Evolutionary conservation across 371 early-diverging fungal genomes (phyloP).

Genomic region (Neoconidiobolus thromboides): DNA sequence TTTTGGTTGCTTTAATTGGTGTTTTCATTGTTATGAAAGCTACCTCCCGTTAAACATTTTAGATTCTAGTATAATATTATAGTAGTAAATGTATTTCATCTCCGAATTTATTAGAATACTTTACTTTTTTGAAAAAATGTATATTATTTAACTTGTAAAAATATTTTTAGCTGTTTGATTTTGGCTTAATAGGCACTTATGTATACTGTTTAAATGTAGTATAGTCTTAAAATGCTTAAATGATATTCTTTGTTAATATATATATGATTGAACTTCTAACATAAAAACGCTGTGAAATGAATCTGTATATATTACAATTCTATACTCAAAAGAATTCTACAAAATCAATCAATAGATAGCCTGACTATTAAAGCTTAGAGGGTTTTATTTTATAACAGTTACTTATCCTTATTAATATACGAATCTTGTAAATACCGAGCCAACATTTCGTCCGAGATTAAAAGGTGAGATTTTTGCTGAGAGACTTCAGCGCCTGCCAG

Average conservation of each 20-base stretch:
- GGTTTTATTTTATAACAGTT: no score
- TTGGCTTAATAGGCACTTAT: neutral
- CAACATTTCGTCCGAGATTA: constrained; percentile 48
- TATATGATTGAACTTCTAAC: no score
- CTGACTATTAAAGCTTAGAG: no score
- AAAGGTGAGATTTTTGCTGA: constrained; percentile 36
- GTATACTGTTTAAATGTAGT: no score
- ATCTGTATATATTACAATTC: no score
- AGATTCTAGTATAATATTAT: neutral
- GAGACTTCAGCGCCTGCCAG: constrained; percentile 35
- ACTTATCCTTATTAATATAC: no score
- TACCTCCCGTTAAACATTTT: neutral
- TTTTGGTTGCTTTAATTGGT: constrained; percentile 3
- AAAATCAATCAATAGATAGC: no score
- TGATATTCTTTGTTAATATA: no score
- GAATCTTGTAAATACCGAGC: constrained; percentile 16
- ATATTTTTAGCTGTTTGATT: neutral
- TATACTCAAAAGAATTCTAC: no score
- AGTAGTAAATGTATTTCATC: neutral
- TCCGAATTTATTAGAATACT: neutral
- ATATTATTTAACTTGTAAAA: neutral
- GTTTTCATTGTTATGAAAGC: neutral
- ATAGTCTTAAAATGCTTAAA: no score
- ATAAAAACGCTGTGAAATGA: no score
- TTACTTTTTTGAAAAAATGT: neutral